Percentiles rank a stretch among this genome's conserved stretches.
These are phyloP conservation scores for Berkeleyomyces rouxiae DNA, from an alignment of 2,329 filamentous ascomycete genomes.

Conservation along the genomic window DNA sequence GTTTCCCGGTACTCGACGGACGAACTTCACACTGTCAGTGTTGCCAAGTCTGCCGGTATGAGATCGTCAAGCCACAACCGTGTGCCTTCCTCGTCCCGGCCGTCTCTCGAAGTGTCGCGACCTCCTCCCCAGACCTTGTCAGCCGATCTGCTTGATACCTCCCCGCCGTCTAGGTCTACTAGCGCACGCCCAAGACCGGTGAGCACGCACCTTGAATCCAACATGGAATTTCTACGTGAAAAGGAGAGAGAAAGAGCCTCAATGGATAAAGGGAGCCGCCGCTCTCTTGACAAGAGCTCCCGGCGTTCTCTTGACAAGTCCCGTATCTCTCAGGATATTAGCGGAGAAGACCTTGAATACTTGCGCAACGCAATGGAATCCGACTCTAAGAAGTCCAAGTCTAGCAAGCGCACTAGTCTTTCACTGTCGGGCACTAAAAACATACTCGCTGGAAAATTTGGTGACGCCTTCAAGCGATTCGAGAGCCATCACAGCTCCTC, in stretches of 20 bases:
- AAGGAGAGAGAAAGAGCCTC: slow-evolving; percentile 33
- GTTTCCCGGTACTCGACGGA: slow-evolving; percentile 1
- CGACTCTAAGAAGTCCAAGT: slow-evolving; percentile 40
- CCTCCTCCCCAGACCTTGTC: slow-evolving; percentile 27
- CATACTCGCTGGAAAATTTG: slow-evolving; percentile 74
- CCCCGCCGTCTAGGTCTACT: slow-evolving; percentile 26
- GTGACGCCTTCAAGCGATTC: slow-evolving; percentile 85
- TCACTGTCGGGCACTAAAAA: slow-evolving; percentile 60
- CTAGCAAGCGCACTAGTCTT: slow-evolving; percentile 57
- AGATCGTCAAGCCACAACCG: slow-evolving; percentile 17
- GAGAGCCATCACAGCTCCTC: slow-evolving; percentile 36
- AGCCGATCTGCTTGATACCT: slow-evolving; percentile 40
- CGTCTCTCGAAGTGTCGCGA: slow-evolving; percentile 55
- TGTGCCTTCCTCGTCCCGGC: slow-evolving; percentile 37
- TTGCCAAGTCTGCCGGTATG: slow-evolving; percentile 4
- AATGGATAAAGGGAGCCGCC: slow-evolving; percentile 8
- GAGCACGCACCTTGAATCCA: slow-evolving; percentile 71
- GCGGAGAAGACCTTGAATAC: slow-evolving; percentile 44
- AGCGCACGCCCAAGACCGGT: slow-evolving; percentile 47
- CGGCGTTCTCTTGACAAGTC: slow-evolving; percentile 11
- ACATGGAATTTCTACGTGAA: slow-evolving; percentile 67
- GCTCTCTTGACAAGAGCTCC: slow-evolving; percentile 10
- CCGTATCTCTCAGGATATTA: slow-evolving; percentile 4
- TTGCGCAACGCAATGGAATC: slow-evolving; percentile 57
- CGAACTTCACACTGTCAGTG: slow-evolving; percentile 5